Conservation (phyloP, 768 basidiomycete genomes). For the Pisolithus tinctorius region DNA sequence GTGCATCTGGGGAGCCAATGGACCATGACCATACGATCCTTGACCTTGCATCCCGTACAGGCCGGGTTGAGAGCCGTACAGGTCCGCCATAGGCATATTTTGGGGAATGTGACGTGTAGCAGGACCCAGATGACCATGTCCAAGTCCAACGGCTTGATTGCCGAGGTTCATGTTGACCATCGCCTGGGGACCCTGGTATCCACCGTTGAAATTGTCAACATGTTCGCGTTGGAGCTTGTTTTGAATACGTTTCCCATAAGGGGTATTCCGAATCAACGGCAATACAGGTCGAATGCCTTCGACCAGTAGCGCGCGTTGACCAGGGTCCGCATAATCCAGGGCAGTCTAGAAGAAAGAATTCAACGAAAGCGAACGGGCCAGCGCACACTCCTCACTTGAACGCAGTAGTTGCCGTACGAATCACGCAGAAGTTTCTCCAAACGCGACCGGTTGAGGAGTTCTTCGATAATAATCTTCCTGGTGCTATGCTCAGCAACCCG, state of each 20-base stretch:
- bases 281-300: conserved; percentile 98
- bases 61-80: conserved; percentile 56
- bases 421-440: conserved; percentile 94
- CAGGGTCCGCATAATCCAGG: conserved; percentile 94
- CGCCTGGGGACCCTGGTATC: conserved; percentile 54
- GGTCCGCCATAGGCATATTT: conserved; percentile 49
- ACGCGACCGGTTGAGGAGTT: conserved; percentile 88
- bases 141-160: conserved; percentile 48
- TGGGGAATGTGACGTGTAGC: conserved; percentile 53
- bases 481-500: conserved; percentile 96
- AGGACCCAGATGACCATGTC: conserved; percentile 29
- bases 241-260: conserved; percentile 98
- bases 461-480: conserved; percentile 90
- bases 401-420: conserved; percentile 95
- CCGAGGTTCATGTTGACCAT: conserved; percentile 50
- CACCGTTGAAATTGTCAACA: conserved; percentile 55
- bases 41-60: conserved; percentile 57
- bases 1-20: conserved; percentile 50
- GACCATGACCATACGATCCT: conserved; percentile 52
- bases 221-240: conserved; percentile 97
- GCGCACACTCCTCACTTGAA: conserved; percentile 50
- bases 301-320: conserved; percentile 84
- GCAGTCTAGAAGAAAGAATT: conserved; percentile 62
- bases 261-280: conserved; percentile 97
- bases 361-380: conserved; percentile 6